Base-by-base conservation (phyloP, 148 eudicot species). In the Simmondsia chinensis region DNA sequence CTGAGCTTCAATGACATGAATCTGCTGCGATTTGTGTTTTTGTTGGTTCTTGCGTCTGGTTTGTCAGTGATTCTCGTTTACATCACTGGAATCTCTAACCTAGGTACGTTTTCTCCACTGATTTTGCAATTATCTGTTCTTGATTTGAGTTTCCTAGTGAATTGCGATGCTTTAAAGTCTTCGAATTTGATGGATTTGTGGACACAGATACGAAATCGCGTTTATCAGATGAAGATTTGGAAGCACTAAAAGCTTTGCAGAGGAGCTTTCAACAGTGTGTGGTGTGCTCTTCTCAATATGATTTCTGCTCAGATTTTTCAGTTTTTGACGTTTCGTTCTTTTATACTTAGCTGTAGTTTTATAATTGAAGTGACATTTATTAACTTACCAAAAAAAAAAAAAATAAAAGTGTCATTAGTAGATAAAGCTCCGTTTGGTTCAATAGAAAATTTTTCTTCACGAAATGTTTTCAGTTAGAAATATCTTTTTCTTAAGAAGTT, bases 241-340 rank as follows among this genome's bases (percentile, higher is more conserved):
- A 72, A 56, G 96, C 89, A 19, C 59, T 88, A 57, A 51, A 43
- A 42, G 61, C 71, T 46, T 67, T 88, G 46, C 94, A 63, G 50
- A 56, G 43, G 49, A 47, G 65, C 45, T 88, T 88, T 57, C 73
- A 77, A 61, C 76, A 77, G 60, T 88, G 96, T 56, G 96, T 88
- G 78, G 96, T 88, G 35, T 39, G 25, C 8, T 20, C 28, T 8
- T 11, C 22, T 23, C 33, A 27, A 44, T n/a, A n/a, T n/a, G n/a
- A n/a, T 24, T 7, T 44, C 2, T 44, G 33, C 3, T 15, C 11
- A 27, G 10, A 5, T 39, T 22, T 22, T 15, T n/a, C n/a, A n/a
- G n/a, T n/a, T n/a, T n/a, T n/a, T n/a, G n/a, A n/a, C n/a, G n/a
- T n/a, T n/a, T n/a, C n/a, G n/a, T n/a, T n/a, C n/a, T n/a, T n/a